Conservation (phyloP, 257 asterid species). For the Ligustrum vulgare region DNA sequence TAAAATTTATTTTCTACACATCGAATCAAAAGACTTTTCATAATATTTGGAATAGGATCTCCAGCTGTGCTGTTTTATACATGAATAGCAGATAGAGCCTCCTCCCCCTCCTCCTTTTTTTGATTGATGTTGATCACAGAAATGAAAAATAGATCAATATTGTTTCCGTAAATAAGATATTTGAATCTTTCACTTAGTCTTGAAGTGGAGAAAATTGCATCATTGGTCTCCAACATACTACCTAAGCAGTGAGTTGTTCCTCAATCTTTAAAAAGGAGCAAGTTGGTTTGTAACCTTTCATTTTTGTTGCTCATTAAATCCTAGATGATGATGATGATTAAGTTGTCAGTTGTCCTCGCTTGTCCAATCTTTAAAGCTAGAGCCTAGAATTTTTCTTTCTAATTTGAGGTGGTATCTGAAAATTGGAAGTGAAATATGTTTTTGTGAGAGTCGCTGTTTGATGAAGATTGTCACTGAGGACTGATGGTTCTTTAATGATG, state of each 20-base stretch:
- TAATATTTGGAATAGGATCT: neutral
- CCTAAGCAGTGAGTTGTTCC: neutral
- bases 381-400: neutral
- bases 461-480: neutral
- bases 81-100: neutral
- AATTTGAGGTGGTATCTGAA: neutral
- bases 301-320: neutral
- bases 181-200: neutral
- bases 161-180: neutral
- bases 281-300: neutral
- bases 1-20: conserved; percentile 1
- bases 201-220: neutral
- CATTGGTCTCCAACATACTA: neutral
- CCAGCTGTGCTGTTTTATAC: neutral
- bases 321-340: neutral
- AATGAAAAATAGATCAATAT: neutral
- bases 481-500: neutral
- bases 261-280: neutral
- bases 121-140: neutral
- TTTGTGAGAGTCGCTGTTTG: neutral
- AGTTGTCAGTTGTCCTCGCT: neutral
- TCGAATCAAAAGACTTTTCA: neutral
- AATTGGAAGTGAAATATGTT: neutral
- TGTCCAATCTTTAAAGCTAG: neutral
- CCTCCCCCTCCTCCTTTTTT: neutral